Conservation (phyloP, 2,329 filamentous ascomycete genomes). For the Aspergillus neotritici region DNA sequence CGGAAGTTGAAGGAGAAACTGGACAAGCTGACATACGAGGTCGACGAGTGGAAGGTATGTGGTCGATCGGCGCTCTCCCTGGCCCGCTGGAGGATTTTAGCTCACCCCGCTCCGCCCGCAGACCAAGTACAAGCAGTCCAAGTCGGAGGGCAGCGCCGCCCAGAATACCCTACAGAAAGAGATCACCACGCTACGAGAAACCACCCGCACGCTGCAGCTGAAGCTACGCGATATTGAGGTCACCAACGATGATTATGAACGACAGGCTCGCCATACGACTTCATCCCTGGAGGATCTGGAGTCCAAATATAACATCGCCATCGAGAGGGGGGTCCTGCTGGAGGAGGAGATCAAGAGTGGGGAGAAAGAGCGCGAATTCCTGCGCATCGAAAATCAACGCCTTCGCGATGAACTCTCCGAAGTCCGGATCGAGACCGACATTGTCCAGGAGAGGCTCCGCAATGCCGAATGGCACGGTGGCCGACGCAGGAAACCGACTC, state of each 20-base stretch:
- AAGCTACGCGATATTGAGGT: constrained; percentile 92
- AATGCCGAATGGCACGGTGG: constrained; percentile 55
- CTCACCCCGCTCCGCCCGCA: constrained; percentile 36
- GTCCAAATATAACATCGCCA: constrained; percentile 90
- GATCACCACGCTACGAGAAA: constrained; percentile 82
- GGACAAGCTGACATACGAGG: constrained; percentile 77
- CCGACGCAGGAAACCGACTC: constrained; percentile 48
- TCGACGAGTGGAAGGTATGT: constrained; percentile 95
- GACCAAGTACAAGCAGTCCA: constrained; percentile 95
- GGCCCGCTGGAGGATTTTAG: background rate
- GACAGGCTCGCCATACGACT: constrained; percentile 89
- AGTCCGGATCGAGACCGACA: constrained; percentile 89
- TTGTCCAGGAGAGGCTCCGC: constrained; percentile 87
- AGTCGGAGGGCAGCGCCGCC: constrained; percentile 75
- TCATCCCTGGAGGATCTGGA: constrained; percentile 96
- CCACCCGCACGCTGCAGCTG: constrained; percentile 73
- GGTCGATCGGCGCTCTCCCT: background rate
- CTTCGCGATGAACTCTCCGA: constrained; percentile 87
- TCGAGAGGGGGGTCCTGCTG: constrained; percentile 86
- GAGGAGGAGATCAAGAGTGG: constrained; percentile 90
- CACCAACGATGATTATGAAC: constrained; percentile 95
- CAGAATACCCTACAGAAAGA: constrained; percentile 91
- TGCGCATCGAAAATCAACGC: constrained; percentile 87
- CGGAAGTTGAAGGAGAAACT: constrained; percentile 79
- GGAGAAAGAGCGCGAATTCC: constrained; percentile 81